These are phyloP conservation scores for Pleurotus tuber-regium DNA, from an alignment of 768 basidiomycete genomes.

Conservation along the genomic window DNA sequence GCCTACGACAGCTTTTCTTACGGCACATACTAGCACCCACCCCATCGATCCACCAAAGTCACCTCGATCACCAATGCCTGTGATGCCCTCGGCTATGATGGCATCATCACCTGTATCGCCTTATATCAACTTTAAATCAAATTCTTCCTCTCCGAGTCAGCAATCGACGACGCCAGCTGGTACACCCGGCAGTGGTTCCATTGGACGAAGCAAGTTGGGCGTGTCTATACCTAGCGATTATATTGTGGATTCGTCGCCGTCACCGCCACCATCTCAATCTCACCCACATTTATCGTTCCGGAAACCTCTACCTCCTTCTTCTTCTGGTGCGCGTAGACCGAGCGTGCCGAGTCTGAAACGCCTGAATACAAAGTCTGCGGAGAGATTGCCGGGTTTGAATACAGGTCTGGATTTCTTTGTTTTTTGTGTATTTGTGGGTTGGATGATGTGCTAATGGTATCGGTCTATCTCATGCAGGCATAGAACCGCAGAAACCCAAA, in stretches of 20 bases:
- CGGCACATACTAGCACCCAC: conserved; percentile 8
- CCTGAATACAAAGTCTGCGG: conserved; percentile 43
- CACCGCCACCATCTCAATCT: conserved; percentile 57
- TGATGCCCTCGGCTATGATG: conserved; percentile 51
- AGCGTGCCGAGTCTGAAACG: conserved; percentile 61
- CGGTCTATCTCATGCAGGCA: too few relatives aligned
- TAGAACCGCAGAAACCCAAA: conserved; percentile 1
- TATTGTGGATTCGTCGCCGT: conserved; percentile 49
- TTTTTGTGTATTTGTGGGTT: neutral
- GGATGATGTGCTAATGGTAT: neutral
- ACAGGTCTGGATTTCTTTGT: neutral
- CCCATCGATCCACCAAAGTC: conserved; percentile 8
- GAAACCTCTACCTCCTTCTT: conserved; percentile 45
- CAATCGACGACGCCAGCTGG: neutral
- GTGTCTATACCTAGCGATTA: conserved; percentile 7
- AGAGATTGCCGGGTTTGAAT: neutral
- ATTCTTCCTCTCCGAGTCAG: neutral
- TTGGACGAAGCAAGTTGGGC: neutral
- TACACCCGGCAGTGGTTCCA: neutral
- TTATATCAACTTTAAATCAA: conserved; percentile 12
- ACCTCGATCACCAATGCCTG: conserved; percentile 49
- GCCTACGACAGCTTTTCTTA: neutral
- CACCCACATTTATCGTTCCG: conserved; percentile 45
- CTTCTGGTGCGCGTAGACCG: conserved; percentile 46
- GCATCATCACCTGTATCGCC: conserved; percentile 27